Evolutionary conservation across 2,329 filamentous ascomycete genomes (phyloP).

Genomic region (Microascus cirrosus): DNA sequence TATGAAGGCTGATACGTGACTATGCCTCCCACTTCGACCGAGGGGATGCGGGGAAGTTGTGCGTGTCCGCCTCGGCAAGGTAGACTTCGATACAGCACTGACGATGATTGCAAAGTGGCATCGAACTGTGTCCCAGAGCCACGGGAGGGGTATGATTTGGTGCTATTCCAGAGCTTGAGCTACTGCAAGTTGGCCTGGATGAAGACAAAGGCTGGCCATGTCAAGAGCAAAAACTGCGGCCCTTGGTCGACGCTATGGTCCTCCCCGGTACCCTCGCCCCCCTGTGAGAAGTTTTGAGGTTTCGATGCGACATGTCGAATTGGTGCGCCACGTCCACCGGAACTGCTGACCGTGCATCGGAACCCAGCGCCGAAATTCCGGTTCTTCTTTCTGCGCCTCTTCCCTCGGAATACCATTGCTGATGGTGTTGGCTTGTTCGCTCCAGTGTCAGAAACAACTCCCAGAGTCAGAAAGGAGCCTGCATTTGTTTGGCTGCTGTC

Average conservation of each 20-base stretch:
- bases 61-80: background rate
- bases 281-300: background rate
- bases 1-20: background rate
- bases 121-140: background rate
- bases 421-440: background rate
- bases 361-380: background rate
- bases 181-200: background rate
- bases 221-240: background rate
- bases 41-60: background rate
- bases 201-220: background rate
- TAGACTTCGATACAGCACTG: background rate
- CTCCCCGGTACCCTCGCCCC: too few relatives aligned
- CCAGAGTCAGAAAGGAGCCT: background rate
- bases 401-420: background rate
- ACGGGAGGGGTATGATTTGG: background rate
- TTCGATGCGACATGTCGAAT: background rate
- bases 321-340: background rate
- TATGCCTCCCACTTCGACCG: background rate
- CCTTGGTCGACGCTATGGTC: too few relatives aligned
- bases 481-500: background rate
- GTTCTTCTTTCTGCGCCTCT: too few relatives aligned
- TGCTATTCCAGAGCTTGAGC: background rate
- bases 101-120: background rate
- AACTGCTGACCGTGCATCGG: background rate
- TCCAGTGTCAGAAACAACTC: background rate